Evolutionary conservation across 2,329 filamentous ascomycete species (phyloP).

Genomic region (Calonectria pteridis): DNA sequence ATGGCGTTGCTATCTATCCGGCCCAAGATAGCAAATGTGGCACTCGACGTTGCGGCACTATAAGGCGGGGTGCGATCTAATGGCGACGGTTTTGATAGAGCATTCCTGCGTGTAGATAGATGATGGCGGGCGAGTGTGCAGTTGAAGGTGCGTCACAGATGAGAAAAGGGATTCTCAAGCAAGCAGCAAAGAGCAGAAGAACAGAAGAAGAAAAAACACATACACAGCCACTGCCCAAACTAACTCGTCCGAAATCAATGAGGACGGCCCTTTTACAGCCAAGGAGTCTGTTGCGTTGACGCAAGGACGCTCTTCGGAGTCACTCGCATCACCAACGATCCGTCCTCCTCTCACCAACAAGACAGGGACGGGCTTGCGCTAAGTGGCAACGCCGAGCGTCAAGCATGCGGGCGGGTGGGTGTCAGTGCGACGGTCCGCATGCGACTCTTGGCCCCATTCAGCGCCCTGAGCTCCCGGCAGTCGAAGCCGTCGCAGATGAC

Average conservation of each 20-base stretch:
- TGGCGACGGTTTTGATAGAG: conserved; percentile 8
- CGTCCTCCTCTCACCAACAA: neutral
- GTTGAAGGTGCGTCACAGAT: neutral
- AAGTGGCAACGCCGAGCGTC: neutral
- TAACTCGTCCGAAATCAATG: neutral
- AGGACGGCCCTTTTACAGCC: neutral
- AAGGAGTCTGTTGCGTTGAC: conserved; percentile 2
- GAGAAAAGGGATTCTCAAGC: neutral
- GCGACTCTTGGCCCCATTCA: conserved; percentile 9
- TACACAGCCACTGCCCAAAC: neutral
- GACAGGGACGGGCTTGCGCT: neutral
- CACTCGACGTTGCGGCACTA: neutral
- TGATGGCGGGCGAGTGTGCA: neutral
- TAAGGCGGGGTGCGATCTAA: conserved; percentile 1
- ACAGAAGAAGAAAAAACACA: neutral
- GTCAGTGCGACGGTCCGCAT: conserved; percentile 17
- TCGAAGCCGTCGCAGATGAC: neutral
- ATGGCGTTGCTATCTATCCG: neutral
- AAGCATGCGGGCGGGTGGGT: neutral
- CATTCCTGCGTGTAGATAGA: neutral
- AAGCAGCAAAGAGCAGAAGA: neutral
- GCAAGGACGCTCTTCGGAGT: conserved; percentile 1
- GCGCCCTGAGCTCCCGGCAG: neutral
- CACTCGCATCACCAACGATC: neutral
- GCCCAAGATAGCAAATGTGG: neutral